phyloP scores from a whole-genome alignment of 2,329 filamentous ascomycete genomes.

The Nakataea oryzae region DNA sequence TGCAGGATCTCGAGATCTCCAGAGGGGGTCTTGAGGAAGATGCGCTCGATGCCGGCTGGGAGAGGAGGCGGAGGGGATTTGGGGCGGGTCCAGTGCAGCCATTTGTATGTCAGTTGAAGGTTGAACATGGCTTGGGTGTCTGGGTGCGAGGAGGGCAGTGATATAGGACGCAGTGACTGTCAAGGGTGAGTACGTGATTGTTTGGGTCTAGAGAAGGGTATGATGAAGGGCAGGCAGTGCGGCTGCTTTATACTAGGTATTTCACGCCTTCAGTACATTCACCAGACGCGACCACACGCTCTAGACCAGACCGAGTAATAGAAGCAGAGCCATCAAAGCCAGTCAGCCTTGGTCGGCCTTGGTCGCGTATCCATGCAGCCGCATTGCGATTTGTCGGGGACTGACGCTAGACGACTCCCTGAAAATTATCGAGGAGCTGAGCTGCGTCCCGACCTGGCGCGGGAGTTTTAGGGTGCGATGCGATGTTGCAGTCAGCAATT shows the following conservation, averaged over 20 bases:
- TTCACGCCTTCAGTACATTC: too few species aligned
- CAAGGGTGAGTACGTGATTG: neutral
- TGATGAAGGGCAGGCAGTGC: neutral
- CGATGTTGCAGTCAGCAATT: neutral
- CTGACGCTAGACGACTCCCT: neutral
- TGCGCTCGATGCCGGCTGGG: constrained; percentile 29
- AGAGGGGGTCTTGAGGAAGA: constrained; percentile 29
- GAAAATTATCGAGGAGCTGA: constrained; percentile 5
- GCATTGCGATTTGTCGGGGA: neutral
- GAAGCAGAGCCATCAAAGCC: neutral
- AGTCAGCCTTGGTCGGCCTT: neutral
- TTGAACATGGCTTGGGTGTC: constrained; percentile 9
- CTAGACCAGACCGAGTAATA: too few species aligned
- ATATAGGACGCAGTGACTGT: neutral
- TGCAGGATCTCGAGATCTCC: constrained; percentile 39
- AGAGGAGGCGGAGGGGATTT: constrained; percentile 15
- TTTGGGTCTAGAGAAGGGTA: neutral
- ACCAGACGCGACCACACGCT: too few species aligned
- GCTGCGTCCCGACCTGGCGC: neutral
- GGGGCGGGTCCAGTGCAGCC: constrained; percentile 19
- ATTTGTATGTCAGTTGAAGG: constrained; percentile 20
- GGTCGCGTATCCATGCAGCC: neutral
- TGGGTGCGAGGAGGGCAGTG: neutral
- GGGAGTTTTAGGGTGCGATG: neutral
- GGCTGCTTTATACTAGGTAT: neutral